Percentiles rank a stretch among this genome's conserved stretches.
These are phyloP conservation scores for Cyberlindnera xishuangbannaensis DNA, from an alignment of 805 yeast genomes.

Conservation along the genomic window DNA sequence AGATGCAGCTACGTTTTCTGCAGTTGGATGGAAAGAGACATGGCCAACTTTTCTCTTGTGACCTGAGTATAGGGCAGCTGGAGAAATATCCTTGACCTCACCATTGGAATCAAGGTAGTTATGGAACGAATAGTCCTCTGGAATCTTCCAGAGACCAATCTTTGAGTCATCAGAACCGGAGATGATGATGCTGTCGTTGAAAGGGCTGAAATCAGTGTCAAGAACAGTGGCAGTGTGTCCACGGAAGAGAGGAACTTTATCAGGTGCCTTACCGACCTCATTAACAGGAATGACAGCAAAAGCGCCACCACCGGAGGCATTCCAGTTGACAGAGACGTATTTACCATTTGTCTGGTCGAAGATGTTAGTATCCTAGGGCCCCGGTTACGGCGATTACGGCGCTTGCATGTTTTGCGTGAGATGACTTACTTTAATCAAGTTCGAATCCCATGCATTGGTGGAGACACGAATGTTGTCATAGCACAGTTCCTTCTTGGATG, in stretches of 20 bases:
- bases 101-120: constrained; percentile 50
- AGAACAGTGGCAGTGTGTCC: constrained; percentile 95
- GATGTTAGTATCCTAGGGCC: constrained; percentile 1
- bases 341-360: constrained; percentile 60
- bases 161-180: constrained; percentile 81
- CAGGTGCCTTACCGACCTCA: constrained; percentile 92
- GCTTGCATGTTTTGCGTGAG: not conserved
- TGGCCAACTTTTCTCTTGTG: constrained; percentile 94
- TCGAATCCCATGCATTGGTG: constrained; percentile 95
- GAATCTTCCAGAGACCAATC: constrained; percentile 83
- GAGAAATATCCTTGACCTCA: constrained; percentile 61
- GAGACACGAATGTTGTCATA: constrained; percentile 58
- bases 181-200: constrained; percentile 65
- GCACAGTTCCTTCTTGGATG: constrained; percentile 46
- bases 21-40: constrained; percentile 83
- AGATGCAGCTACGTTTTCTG: constrained; percentile 80
- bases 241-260: constrained; percentile 84
- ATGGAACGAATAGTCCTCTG: constrained; percentile 71
- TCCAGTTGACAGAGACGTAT: constrained; percentile 85
- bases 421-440: constrained; percentile 53
- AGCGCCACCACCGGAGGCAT: constrained; percentile 95
- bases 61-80: constrained; percentile 68
- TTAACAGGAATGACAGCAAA: constrained; percentile 85
- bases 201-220: constrained; percentile 95
- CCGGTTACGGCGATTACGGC: no score